These are phyloP conservation scores for Penicillium cinerascens DNA, from an alignment of 495 filamentous ascomycete genomes.

Conservation along the genomic window DNA sequence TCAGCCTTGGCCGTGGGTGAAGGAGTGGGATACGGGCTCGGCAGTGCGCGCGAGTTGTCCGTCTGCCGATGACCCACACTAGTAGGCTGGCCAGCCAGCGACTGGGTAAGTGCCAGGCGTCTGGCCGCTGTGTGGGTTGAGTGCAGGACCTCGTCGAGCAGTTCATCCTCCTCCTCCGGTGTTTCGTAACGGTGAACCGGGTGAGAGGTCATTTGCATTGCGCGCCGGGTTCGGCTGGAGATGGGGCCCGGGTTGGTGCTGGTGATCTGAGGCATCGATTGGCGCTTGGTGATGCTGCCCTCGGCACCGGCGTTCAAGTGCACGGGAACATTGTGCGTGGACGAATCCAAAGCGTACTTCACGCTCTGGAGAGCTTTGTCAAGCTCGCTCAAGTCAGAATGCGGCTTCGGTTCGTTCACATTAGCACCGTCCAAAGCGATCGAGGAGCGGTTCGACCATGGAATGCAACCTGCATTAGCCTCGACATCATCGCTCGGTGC, in stretches of 20 bases:
- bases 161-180: slow-evolving; percentile 93
- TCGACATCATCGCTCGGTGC: slow-evolving; percentile 81
- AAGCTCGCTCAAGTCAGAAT: slow-evolving; percentile 54
- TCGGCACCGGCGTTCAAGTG: slow-evolving; percentile 46
- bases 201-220: slow-evolving; percentile 70
- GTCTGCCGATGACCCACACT: slow-evolving; percentile 47
- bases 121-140: slow-evolving; percentile 56
- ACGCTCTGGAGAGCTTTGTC: slow-evolving; percentile 76
- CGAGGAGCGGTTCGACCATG: slow-evolving; percentile 83
- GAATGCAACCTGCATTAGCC: slow-evolving; percentile 84
- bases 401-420: slow-evolving; percentile 50
- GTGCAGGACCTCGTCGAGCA: slow-evolving; percentile 76
- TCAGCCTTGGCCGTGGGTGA: slow-evolving; percentile 84
- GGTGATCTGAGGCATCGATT: slow-evolving; percentile 68
- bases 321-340: slow-evolving; percentile 49
- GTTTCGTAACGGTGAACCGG: slow-evolving; percentile 82
- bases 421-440: slow-evolving; percentile 69
- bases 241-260: slow-evolving; percentile 57
- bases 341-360: slow-evolving; percentile 59
- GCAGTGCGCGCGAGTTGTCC: slow-evolving; percentile 50
- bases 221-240: slow-evolving; percentile 79
- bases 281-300: slow-evolving; percentile 55
- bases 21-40: slow-evolving; percentile 87
- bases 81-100: slow-evolving; percentile 34
- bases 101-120: slow-evolving; percentile 49